Base-by-base conservation (phyloP, 179 eudicot genomes). In the Beta macrorhiza region DNA sequence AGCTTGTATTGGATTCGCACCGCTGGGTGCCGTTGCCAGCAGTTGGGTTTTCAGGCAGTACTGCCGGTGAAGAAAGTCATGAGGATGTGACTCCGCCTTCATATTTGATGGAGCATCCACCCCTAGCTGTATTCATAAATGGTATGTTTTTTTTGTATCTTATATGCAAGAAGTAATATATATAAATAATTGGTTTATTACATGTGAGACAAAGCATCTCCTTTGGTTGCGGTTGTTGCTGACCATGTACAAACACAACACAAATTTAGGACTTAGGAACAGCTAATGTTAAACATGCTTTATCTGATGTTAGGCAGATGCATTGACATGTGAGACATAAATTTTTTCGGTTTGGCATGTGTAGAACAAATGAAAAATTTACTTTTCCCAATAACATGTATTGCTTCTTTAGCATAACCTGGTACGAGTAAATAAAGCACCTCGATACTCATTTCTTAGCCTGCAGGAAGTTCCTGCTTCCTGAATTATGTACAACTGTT, bases 1-100 rank as follows among this genome's bases (percentile, higher is more conserved):
- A 96, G 98, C 89, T 92, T 86, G 98, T 94, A 79, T 81, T 96
- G 84, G 99, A 96, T 88, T 92, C 98, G 74, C 98, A 96, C 83
- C 98, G 97, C 45, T 96, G 99, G 99, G 97, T 96, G 74, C 98
- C 98, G 14, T 59, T 93, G 74, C 98, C 98, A 81, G 89, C 96
- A 76, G 91, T 95, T 84, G 96, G 99, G 32, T 92, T 90, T 86
- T 87, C 97, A 59, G 86, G 93, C 81, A 87, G 78, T 83, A 83
- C 90, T 82, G 84, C 79, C 11, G 88, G 90, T 83, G 95, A 94
- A 80, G 93, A 92, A 76, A 90, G 78, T 88, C 91, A 82, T 44
- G 98, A 90, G 68, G 99, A 96, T 85, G 93, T 96, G 77, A 87
- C 92, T 47, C 98, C 98, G 7, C 98, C 99, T 77, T 85, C 96